These are phyloP conservation scores for Cryptosporidium bovis DNA, from an alignment of 169 alveolate genomes.

Conservation along the genomic window DNA sequence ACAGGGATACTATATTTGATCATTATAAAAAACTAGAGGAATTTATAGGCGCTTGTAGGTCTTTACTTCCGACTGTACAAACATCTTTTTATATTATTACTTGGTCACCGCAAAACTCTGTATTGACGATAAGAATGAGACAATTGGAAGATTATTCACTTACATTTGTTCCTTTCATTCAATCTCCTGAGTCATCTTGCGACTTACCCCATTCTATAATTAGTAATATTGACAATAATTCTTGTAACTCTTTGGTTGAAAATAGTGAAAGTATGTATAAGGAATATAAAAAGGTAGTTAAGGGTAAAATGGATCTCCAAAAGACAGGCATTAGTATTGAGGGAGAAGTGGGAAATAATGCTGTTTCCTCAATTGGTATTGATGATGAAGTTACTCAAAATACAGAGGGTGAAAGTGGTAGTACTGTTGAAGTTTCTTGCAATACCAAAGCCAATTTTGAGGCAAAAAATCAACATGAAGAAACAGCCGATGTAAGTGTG, in stretches of 20 bases:
- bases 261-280: background rate
- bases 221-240: background rate
- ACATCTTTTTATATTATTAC: slow-evolving; percentile 63
- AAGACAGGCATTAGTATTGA: background rate
- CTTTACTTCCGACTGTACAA: slow-evolving; percentile 65
- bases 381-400: background rate
- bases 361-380: background rate
- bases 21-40: slow-evolving; percentile 65
- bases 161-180: slow-evolving; percentile 65
- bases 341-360: background rate
- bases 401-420: background rate
- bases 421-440: background rate
- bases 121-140: slow-evolving; percentile 54
- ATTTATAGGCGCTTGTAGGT: slow-evolving; percentile 67
- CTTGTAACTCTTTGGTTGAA: background rate
- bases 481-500: background rate
- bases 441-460: no score
- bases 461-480: background rate
- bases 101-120: slow-evolving; percentile 63
- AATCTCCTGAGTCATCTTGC: background rate
- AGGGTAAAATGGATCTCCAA: background rate
- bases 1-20: slow-evolving; percentile 66
- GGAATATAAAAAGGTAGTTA: background rate
- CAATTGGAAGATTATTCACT: slow-evolving; percentile 50
- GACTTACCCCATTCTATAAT: background rate